Base-by-base conservation (phyloP, 371 early-diverging fungal genomes). In the Thermomucor indicae-seudaticae region DNA sequence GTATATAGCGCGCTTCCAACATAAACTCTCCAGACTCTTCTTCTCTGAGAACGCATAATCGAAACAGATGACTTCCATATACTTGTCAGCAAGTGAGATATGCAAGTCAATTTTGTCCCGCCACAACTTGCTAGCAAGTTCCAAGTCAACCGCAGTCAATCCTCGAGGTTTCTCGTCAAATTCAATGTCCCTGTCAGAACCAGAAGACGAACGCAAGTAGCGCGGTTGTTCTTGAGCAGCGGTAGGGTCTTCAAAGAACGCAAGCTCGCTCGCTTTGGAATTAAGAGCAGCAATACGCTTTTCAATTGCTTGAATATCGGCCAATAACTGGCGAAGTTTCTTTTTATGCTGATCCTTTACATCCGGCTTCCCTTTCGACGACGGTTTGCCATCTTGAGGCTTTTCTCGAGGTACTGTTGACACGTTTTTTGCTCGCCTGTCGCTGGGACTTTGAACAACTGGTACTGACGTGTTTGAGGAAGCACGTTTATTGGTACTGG, bases 1-100 rank as follows among this genome's bases (percentile, higher is more conserved):
- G 43, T 84, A 82, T n/a, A 82, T 64, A 25, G 79, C 82, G 23
- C 73, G 60, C 40, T 81, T 84, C 85, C 85, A 84, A 43, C 81
- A 84, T 34, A 79, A 58, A n/a, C 69, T 68, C 27, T 79, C 81
- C 16, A 84, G 67, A 17, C 78, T 78, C 42, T 84, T 79, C 55
- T 80, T 84, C 38, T 78, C 59, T 0, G 83, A 71, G 37, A 70
- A 75, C 19, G 64, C 72, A 28, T 77, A 68, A 59, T 82, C 81
- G 11, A 73, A 57, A 11, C 72, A 61, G 22, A 81, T 55, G 17
- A 81, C 37, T 24, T 78, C 67, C 20, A 78, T 53, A 41, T 82
- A 84, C 25, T 71, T 76, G 27, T 60, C 53, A 11, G 77, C 77
- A 27, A 84, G 39, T 6, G 43, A 20, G 2, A 70, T 25, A 37